These are phyloP conservation scores for Sugiyamaella japonica DNA, from an alignment of 1,139 yeast genomes.

Conservation along the genomic window DNA sequence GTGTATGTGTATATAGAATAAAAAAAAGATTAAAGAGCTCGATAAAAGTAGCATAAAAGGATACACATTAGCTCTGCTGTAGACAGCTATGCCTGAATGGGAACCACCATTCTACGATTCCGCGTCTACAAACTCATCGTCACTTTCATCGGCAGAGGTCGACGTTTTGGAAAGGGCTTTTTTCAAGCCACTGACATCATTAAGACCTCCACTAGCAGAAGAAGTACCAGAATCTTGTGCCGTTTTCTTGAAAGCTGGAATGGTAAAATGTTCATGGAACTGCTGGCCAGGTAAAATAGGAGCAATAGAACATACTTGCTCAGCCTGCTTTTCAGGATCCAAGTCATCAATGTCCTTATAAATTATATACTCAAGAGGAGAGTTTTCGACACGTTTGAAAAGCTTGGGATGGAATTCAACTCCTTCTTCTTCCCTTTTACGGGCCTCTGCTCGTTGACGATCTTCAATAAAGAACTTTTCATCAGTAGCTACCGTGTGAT, in stretches of 20 bases:
- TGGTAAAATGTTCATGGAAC: conserved; percentile 60
- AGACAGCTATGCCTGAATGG: no score
- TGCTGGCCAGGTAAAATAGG: conserved; percentile 76
- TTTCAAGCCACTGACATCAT: conserved; percentile 19
- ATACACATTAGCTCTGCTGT: no score
- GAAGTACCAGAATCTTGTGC: conserved; percentile 14
- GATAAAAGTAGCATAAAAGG: no score
- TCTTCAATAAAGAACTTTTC: conserved; percentile 87
- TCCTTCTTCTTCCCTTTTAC: conserved; percentile 73
- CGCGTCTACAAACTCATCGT: conserved; percentile 33
- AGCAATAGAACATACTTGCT: conserved; percentile 59
- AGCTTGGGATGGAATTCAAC: conserved; percentile 77
- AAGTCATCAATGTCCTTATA: conserved; percentile 56
- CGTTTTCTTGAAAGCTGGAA: conserved; percentile 64
- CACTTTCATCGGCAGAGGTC: conserved; percentile 23
- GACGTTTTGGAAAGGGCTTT: conserved; percentile 11
- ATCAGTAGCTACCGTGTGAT: conserved; percentile 80
- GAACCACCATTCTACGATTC: conserved; percentile 11
- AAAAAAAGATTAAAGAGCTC: background rate
- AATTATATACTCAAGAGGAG: conserved; percentile 57
- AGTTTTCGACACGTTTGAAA: conserved; percentile 50
- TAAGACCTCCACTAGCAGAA: conserved; percentile 12
- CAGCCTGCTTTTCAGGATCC: conserved; percentile 52
- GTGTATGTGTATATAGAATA: background rate
- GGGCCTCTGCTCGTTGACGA: conserved; percentile 71